These are phyloP conservation scores for Aureobasidium leucospermi DNA, from an alignment of 2,329 filamentous ascomycete species.

Conservation along the genomic window DNA sequence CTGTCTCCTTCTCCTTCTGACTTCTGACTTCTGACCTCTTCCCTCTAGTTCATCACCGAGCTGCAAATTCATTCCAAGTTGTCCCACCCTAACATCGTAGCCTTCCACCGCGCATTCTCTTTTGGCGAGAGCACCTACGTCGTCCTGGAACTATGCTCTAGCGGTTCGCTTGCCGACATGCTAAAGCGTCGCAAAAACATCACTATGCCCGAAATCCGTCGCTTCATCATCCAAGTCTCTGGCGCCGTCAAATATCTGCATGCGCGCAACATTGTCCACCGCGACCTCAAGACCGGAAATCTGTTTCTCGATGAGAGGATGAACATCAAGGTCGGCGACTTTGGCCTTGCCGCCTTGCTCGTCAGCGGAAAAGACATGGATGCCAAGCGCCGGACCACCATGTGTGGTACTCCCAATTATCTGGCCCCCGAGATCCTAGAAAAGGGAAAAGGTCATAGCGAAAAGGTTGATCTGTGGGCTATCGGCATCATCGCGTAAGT, in stretches of 20 bases:
- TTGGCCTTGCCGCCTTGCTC: constrained; percentile 85
- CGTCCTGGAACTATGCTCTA: constrained; percentile 86
- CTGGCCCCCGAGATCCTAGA: constrained; percentile 95
- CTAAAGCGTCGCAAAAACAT: constrained; percentile 85
- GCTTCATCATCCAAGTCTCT: constrained; percentile 89
- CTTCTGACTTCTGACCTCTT: constrained; percentile 12
- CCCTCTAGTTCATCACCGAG: constrained; percentile 61
- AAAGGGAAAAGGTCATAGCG: constrained; percentile 91
- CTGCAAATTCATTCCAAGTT: constrained; percentile 98
- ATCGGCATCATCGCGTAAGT: constrained; percentile 84
- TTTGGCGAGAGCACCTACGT: constrained; percentile 87
- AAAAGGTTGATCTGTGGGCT: constrained; percentile 98
- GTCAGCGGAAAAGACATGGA: constrained; percentile 87
- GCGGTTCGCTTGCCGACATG: constrained; percentile 96
- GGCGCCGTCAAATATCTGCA: constrained; percentile 98
- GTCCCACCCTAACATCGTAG: constrained; percentile 89
- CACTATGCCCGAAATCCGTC: constrained; percentile 87
- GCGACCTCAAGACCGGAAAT: constrained; percentile 96
- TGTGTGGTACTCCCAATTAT: constrained; percentile 97
- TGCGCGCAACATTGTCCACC: constrained; percentile 88
- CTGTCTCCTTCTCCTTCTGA: not conserved
- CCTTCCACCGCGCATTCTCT: constrained; percentile 89
- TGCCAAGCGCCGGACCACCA: constrained; percentile 73
- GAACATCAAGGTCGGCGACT: constrained; percentile 98
- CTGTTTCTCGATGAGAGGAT: constrained; percentile 90